A percentile compares a stretch with the other conserved stretches of the same genome.
These are phyloP conservation scores for Chalciporus piperatoides DNA, from an alignment of 1,284 basidiomycete genomes.

Conservation along the genomic window DNA sequence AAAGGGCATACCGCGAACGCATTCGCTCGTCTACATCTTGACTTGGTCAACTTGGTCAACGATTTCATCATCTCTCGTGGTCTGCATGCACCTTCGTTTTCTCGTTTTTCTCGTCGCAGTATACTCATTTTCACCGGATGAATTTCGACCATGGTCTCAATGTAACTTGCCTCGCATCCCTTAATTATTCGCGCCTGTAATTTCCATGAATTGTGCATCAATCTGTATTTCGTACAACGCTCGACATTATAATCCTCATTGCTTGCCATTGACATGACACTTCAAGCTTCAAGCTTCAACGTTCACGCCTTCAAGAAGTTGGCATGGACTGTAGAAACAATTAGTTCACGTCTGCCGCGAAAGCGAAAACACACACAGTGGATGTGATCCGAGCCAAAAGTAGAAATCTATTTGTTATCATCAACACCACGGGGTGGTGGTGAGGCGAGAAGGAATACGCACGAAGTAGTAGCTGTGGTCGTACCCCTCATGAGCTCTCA, in stretches of 20 bases:
- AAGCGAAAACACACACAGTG: conserved; percentile 37
- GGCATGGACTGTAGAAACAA: conserved; percentile 59
- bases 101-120: background rate
- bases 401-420: conserved; percentile 75
- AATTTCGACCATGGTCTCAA: background rate
- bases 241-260: background rate
- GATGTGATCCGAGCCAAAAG: conserved; percentile 65
- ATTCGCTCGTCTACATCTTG: conserved; percentile 34
- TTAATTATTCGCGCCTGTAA: conserved; percentile 1
- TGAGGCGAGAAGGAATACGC: conserved; percentile 38
- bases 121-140: conserved; percentile 3
- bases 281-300: background rate
- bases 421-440: conserved; percentile 53
- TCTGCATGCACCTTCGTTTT: background rate
- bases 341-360: background rate
- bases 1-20: conserved; percentile 54
- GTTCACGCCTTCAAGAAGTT: conserved; percentile 69
- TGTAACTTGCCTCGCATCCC: conserved; percentile 4
- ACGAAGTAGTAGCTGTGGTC: conserved; percentile 95
- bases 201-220: conserved; percentile 4
- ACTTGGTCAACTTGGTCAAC: background rate
- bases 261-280: background rate
- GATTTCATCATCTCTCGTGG: background rate
- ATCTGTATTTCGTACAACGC: conserved; percentile 8
- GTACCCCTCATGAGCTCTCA: conserved; percentile 84